Evolutionary conservation across 257 asterid genomes (phyloP), one percentile per base, ranked within the genome.

Genomic region (Nicotiana tabacum): DNA sequence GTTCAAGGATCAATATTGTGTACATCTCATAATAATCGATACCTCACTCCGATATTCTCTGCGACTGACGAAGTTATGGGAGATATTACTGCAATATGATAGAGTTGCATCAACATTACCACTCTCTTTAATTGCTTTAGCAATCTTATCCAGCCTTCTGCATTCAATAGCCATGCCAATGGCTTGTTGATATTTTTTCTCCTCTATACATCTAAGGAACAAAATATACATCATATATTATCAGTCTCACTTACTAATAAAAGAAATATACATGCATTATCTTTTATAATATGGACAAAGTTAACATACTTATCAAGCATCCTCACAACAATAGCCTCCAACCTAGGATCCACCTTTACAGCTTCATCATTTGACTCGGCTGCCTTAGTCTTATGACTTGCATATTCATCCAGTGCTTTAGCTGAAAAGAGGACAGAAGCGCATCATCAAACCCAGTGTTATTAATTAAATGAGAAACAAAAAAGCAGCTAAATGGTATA

Each of bases 31-130:
- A 70, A 70, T 5, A 70, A 43, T 70, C 10, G 37, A 89, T 86
- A 95, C 99, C 99, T 94, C 97, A n/a, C 89, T 89, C 18, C 97
- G 93, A 43, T 92, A 95, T 88, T 92, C 98, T 82, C 98, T 91
- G 72, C 93, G 90, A 83, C 90, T 86, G 39, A 95, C 93, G 81
- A 91, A 95, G 68, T 90, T 85, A 86, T 95, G 99, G 61, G 91
- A 92, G 76, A 95, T 85, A 82, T 92, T 92, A 72, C 93, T 92
- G 90, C 99, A 94, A 80, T 95, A 95, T 37, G 90, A 87, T 24
- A 94, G 93, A 78, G 91, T 93, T 66, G 92, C 90, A 83, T 91
- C 96, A 84, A 92, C 86, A 83, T 94, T 92, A 68, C 92, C 99
- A 85, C 99, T 92, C 87, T 80, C 85, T 55, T 85, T 79, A 83